Percentiles rank a stretch among this genome's conserved stretches.
Evolutionary conservation across 2,329 filamentous ascomycete genomes (phyloP).

Genomic region (Talaromyces sp.): DNA sequence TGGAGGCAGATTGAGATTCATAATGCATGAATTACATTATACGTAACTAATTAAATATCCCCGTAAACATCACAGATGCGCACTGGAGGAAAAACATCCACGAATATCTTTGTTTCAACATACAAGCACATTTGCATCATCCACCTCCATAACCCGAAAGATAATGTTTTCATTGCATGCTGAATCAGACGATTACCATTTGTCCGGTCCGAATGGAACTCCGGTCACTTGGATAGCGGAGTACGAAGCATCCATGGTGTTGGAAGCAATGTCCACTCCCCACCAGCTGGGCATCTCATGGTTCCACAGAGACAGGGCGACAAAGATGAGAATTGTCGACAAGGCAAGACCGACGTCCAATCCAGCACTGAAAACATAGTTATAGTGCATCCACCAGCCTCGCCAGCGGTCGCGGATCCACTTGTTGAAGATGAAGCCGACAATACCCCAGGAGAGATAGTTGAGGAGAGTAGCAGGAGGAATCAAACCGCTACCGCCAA

Average conservation of each 20-base stretch:
- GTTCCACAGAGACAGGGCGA: conserved; percentile 59
- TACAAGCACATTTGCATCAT: not conserved
- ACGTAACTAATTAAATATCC: too few species aligned
- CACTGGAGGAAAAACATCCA: not conserved
- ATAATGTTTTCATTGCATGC: not conserved
- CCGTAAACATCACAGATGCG: not conserved
- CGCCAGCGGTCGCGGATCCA: conserved; percentile 60
- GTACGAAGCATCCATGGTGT: conserved; percentile 58
- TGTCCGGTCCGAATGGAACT: conserved; percentile 56
- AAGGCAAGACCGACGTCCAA: conserved; percentile 64
- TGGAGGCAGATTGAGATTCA: too few species aligned
- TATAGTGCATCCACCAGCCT: conserved; percentile 74
- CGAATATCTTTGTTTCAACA: not conserved
- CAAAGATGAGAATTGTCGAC: conserved; percentile 64
- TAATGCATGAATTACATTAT: too few species aligned
- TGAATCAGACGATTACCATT: too few species aligned
- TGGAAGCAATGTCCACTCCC: conserved; percentile 56
- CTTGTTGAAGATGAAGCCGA: conserved; percentile 65
- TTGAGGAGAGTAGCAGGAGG: conserved; percentile 67
- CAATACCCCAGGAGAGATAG: conserved; percentile 65
- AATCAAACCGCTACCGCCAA: conserved; percentile 58
- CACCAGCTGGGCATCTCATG: conserved; percentile 59
- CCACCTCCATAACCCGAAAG: too few species aligned
- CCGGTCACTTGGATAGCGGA: conserved; percentile 57
- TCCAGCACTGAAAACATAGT: conserved; percentile 68